These are phyloP conservation scores for Bauhinia variegata DNA, from an alignment of 306 rosid species.

Conservation along the genomic window DNA sequence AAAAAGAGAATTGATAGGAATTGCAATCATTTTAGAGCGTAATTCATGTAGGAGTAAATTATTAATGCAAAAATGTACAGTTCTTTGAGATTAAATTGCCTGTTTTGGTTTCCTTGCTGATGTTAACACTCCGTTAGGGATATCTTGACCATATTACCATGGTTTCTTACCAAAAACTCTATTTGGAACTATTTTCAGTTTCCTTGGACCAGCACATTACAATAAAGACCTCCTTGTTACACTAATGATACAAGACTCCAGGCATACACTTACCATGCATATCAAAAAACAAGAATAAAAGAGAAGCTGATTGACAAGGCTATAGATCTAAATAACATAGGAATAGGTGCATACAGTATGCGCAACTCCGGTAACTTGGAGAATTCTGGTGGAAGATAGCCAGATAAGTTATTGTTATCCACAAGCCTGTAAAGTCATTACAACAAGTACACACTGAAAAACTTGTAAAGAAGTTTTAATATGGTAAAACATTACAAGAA, in stretches of 20 bases:
- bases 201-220: slow-evolving; percentile 3
- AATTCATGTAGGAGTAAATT: not conserved
- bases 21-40: not conserved
- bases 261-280: slow-evolving; percentile 21
- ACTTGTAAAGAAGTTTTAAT: slow-evolving; percentile 18
- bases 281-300: slow-evolving; percentile 16
- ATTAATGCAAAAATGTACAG: not conserved
- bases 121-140: not conserved
- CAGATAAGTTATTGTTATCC: slow-evolving; percentile 63
- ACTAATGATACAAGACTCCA: not conserved
- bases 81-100: not conserved
- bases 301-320: slow-evolving; percentile 4
- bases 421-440: slow-evolving; percentile 56
- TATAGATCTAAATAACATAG: slow-evolving; percentile 26
- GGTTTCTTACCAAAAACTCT: slow-evolving; percentile 7
- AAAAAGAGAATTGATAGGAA: not conserved
- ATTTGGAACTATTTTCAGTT: not conserved
- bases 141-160: not conserved
- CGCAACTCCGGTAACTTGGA: slow-evolving; percentile 42
- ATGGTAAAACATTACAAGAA: not conserved
- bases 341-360: slow-evolving; percentile 53
- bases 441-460: slow-evolving; percentile 29
- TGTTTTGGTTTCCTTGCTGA: not conserved
- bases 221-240: not conserved
- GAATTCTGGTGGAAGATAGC: slow-evolving; percentile 60